phyloP scores from a whole-genome alignment of 768 basidiomycete genomes.

The Collybia nuda region DNA sequence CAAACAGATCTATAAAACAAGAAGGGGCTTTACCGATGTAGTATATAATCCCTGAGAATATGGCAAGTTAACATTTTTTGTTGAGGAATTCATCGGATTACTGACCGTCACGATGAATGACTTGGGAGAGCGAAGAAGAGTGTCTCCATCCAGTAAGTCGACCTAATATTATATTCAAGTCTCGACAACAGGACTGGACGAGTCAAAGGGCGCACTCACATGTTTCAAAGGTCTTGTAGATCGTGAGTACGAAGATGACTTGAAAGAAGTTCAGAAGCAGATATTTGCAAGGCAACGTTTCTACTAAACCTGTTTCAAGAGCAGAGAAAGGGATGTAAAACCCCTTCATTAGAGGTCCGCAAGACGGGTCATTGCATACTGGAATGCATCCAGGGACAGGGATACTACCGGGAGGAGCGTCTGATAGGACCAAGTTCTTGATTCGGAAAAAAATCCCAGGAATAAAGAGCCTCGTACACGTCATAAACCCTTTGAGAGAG shows the following conservation, averaged over 20 bases:
- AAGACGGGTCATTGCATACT: neutral
- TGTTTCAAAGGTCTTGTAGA: slow-evolving; percentile 3
- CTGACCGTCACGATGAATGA: slow-evolving; percentile 14
- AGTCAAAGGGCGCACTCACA: neutral
- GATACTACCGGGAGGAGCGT: neutral
- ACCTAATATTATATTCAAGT: slow-evolving; percentile 12
- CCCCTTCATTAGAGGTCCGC: neutral
- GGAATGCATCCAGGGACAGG: slow-evolving; percentile 6
- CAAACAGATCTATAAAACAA: neutral
- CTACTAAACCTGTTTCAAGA: neutral
- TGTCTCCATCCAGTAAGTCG: neutral
- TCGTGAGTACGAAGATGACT: slow-evolving; percentile 3
- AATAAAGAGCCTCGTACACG: neutral
- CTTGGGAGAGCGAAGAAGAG: neutral
- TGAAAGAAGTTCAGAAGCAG: neutral
- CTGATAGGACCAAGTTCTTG: neutral
- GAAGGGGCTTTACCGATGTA: slow-evolving; percentile 20
- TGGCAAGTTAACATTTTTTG: neutral
- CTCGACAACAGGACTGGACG: neutral
- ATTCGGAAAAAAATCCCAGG: neutral
- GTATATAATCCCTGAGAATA: slow-evolving; percentile 20
- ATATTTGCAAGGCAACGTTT: neutral
- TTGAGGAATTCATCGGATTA: neutral
- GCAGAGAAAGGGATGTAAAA: neutral
- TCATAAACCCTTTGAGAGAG: neutral